Evolutionary conservation across 1,284 basidiomycete species (phyloP), one percentile per base, ranked within the genome.

Genomic region (Xanthoconium separans): DNA sequence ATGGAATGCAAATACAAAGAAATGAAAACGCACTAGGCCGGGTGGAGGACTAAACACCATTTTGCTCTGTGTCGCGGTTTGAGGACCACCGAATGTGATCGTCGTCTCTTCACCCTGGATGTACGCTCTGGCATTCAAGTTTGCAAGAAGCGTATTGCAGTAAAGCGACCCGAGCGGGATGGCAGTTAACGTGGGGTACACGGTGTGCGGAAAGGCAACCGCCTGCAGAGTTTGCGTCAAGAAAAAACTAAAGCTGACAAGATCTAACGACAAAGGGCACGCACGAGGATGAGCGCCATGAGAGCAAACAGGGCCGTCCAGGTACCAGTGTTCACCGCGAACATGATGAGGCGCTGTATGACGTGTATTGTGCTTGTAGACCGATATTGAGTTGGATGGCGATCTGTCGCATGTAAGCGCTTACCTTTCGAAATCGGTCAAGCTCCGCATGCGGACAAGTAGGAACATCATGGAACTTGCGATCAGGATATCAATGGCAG

Each of bases 131-230:
- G 40, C 61, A 18, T 57, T 61, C 39, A 62, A 15, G 42, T 54
- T 62, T 34, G 51, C 58, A 15, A 62, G 54, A 13, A 60, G 29
- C 1, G 50, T 57, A 13, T 62, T 62, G 24, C 51, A 60, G 22
- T 62, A 62, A 7, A 58, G 6, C 2, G 60, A 43, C 33, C 53
- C 43, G 18, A 60, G 31, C 4, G 60, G 54, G 15, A 33, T 9
- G 10, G n/a, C 36, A 7, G 31, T 24, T 12, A 39, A 31, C 13
- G 49, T 16, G 16, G 44, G 57, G n/a, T 44, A 7, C 18, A 33
- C 4, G 12, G 3, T 1, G 3, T 40, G 39, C 1, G 33, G 13
- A 22, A 20, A 29, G 12, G 36, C 16, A 10, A 13, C 13, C 24
- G 41, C 0, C 51, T 60, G 42, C 2, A 1, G 2, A 10, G 1